A percentile compares a stretch with the other conserved stretches of the same genome.
Evolutionary conservation across 2,329 filamentous ascomycete species (phyloP).

Genomic region (Zalaria sp.): DNA sequence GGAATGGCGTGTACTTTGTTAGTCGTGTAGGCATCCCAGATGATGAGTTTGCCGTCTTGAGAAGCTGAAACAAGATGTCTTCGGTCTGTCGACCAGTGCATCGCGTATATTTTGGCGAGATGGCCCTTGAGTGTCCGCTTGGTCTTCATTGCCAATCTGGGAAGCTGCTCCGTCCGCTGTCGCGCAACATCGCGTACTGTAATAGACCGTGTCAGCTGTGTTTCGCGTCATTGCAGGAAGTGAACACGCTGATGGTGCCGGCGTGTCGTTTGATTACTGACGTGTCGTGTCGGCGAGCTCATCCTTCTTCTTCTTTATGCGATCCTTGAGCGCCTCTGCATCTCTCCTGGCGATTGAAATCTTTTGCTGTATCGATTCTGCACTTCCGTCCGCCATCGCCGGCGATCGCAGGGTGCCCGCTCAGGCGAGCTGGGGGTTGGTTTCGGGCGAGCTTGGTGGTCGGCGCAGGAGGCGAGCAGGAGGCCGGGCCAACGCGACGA

Average conservation of each 20-base stretch:
- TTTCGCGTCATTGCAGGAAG: not conserved
- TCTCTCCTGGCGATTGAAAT: constrained; percentile 97
- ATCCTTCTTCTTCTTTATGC: constrained; percentile 99
- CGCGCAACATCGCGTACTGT: constrained; percentile 84
- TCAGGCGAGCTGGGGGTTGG: not conserved
- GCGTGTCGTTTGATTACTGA: constrained; percentile 39
- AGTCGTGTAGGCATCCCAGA: constrained; percentile 99
- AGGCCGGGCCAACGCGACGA: not conserved
- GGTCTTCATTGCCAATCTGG: constrained; percentile 92
- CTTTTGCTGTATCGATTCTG: constrained; percentile 38
- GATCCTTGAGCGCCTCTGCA: constrained; percentile 93
- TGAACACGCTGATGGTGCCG: not conserved
- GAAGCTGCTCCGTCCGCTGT: constrained; percentile 82
- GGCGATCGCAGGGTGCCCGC: not conserved
- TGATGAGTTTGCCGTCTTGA: constrained; percentile 98
- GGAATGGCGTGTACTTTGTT: constrained; percentile 99
- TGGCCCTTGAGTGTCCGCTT: constrained; percentile 95
- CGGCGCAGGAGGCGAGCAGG: not conserved
- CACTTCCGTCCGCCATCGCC: constrained; percentile 34
- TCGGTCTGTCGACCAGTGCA: constrained; percentile 99
- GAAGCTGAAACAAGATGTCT: constrained; percentile 95
- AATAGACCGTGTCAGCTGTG: constrained; percentile 1
- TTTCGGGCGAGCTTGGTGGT: not conserved
- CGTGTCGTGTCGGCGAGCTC: constrained; percentile 94
- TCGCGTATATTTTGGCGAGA: constrained; percentile 97